phyloP scores from a whole-genome alignment of 73 alveolate genomes.

The Tetrahymena malaccensis region DNA sequence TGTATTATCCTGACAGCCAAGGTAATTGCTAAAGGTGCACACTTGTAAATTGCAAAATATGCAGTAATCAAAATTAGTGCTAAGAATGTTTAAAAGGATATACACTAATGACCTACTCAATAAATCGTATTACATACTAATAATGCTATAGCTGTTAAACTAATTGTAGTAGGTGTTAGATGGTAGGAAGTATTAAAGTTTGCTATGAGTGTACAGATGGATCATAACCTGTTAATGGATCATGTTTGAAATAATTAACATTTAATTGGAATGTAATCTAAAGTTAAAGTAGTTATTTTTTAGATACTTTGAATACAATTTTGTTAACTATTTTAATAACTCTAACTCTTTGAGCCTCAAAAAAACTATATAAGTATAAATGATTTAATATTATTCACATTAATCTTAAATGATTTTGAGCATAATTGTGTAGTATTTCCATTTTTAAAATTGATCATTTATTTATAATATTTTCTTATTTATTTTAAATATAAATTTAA shows the following conservation, averaged over 20 bases:
- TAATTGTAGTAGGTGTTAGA: background rate
- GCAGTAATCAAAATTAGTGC: background rate
- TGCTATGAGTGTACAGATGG: background rate
- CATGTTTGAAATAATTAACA: background rate
- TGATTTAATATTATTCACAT: too few relatives aligned
- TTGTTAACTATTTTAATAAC: too few relatives aligned
- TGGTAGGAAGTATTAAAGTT: background rate
- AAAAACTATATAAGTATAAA: too few relatives aligned
- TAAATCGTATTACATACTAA: too few relatives aligned
- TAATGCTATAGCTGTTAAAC: background rate
- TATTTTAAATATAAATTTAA: too few relatives aligned
- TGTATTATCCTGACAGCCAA: background rate
- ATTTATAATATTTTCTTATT: too few relatives aligned
- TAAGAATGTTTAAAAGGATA: background rate
- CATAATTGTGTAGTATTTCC: too few relatives aligned
- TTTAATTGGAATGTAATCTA: background rate
- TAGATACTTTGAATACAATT: background rate
- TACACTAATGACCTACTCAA: background rate
- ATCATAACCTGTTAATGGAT: background rate
- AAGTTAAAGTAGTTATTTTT: too few relatives aligned
- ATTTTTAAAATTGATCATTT: too few relatives aligned
- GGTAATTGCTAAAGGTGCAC: background rate
- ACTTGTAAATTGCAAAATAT: background rate
- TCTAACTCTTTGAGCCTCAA: too few relatives aligned
- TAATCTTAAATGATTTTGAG: too few relatives aligned